Conservation (phyloP, 1,284 basidiomycete species). For the Lentinula novae-zelandiae region DNA sequence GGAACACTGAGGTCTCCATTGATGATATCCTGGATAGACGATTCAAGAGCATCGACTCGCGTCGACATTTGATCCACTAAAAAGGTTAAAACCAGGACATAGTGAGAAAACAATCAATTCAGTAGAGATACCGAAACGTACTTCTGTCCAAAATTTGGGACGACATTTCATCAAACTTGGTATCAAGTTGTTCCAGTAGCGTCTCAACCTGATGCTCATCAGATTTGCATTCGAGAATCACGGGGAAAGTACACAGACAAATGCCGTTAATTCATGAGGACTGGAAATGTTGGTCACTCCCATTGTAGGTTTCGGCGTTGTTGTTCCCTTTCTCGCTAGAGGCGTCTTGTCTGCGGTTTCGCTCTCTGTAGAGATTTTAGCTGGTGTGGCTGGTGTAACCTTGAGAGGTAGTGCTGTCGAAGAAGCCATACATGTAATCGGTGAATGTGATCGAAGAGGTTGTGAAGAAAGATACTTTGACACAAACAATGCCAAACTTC, state of each 20-base stretch:
- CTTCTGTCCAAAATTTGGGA: slow-evolving; percentile 76
- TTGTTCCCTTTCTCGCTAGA: slow-evolving; percentile 31
- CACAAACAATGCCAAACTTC: not conserved
- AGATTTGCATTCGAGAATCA: slow-evolving; percentile 7
- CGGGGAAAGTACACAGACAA: slow-evolving; percentile 45
- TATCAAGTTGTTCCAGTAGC: slow-evolving; percentile 70
- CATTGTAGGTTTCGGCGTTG: slow-evolving; percentile 31
- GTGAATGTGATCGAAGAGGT: not conserved
- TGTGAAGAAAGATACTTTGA: not conserved
- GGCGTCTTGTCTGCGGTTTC: slow-evolving; percentile 44
- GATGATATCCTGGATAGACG: slow-evolving; percentile 81
- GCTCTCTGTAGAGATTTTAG: slow-evolving; percentile 31
- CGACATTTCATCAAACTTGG: slow-evolving; percentile 84
- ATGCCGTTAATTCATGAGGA: slow-evolving; percentile 80
- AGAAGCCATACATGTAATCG: not conserved
- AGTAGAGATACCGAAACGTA: slow-evolving; percentile 33
- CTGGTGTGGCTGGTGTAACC: slow-evolving; percentile 49
- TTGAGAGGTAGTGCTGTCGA: slow-evolving; percentile 42
- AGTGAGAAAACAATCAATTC: slow-evolving; percentile 13
- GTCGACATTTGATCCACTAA: slow-evolving; percentile 82
- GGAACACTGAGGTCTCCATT: slow-evolving; percentile 59
- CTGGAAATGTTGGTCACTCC: slow-evolving; percentile 65
- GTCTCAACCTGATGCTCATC: slow-evolving; percentile 60
- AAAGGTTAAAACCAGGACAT: not conserved
- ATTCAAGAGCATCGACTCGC: slow-evolving; percentile 77